A percentile compares a stretch with the other conserved stretches of the same genome.
Evolutionary conservation across 768 basidiomycete genomes (phyloP).

Genomic region (Floccularia luteovirens): DNA sequence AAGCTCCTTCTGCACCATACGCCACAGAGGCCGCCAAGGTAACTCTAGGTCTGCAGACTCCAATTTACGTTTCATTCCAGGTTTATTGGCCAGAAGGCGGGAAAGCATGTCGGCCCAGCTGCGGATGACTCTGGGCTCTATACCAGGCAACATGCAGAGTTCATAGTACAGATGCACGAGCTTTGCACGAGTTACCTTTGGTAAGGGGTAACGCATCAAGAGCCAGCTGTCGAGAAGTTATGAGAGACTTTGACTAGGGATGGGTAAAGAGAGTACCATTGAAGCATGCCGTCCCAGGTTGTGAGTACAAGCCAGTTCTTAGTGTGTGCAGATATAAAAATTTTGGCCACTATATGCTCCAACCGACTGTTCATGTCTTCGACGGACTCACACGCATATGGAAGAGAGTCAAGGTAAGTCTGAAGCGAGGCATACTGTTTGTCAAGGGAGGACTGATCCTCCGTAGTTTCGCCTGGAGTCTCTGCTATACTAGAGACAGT

Average conservation of each 20-base stretch:
- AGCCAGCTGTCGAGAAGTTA: slow-evolving; percentile 50
- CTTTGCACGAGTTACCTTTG: slow-evolving; percentile 59
- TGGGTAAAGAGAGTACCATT: slow-evolving; percentile 45
- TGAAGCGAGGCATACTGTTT: slow-evolving; percentile 55
- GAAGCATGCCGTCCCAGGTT: slow-evolving; percentile 74
- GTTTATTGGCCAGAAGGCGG: slow-evolving; percentile 60
- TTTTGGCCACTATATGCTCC: slow-evolving; percentile 61
- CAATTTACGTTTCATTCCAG: slow-evolving; percentile 58
- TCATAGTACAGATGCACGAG: slow-evolving; percentile 76
- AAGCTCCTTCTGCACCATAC: slow-evolving; percentile 61
- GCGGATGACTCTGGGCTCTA: slow-evolving; percentile 64
- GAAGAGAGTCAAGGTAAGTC: slow-evolving; percentile 59
- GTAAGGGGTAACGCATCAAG: slow-evolving; percentile 73
- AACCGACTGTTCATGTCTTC: slow-evolving; percentile 68
- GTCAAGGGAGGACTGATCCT: slow-evolving; percentile 37
- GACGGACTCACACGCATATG: slow-evolving; percentile 65
- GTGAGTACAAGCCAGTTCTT: slow-evolving; percentile 70
- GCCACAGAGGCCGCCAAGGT: slow-evolving; percentile 75
- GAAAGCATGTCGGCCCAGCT: slow-evolving; percentile 77
- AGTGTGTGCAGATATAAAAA: slow-evolving; percentile 62
- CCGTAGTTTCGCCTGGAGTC: slow-evolving; percentile 28
- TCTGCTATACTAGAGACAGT: no score
- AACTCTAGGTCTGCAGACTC: slow-evolving; percentile 61
- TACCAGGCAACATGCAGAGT: slow-evolving; percentile 66
- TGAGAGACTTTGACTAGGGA: slow-evolving; percentile 1